phyloP scores from a whole-genome alignment of 73 alveolate genomes.

The Paramecium primaurelia region DNA sequence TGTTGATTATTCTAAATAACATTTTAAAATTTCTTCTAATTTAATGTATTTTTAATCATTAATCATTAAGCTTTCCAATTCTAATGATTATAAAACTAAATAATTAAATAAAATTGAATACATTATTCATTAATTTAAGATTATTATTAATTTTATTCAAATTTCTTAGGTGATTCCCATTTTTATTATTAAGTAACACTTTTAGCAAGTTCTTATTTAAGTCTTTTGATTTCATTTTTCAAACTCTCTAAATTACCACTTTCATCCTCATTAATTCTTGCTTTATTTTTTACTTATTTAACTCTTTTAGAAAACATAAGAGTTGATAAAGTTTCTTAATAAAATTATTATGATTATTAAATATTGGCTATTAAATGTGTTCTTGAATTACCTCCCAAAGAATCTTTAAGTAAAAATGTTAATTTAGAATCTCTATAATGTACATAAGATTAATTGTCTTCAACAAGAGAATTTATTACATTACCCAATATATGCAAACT shows the following conservation, averaged over 20 bases:
- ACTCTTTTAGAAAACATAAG: conserved; percentile 73
- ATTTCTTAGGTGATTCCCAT: conserved; percentile 30
- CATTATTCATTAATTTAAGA: background rate
- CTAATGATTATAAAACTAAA: conserved; percentile 5
- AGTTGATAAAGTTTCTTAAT: conserved; percentile 74
- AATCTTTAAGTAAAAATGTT: conserved; percentile 73
- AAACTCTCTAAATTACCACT: conserved; percentile 61
- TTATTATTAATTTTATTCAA: background rate
- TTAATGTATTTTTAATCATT: conserved; percentile 47
- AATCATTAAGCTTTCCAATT: conserved; percentile 35
- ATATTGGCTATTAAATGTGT: conserved; percentile 75
- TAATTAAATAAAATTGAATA: background rate
- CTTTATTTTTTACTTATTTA: conserved; percentile 70
- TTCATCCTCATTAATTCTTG: conserved; percentile 64
- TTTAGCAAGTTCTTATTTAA: conserved; percentile 46
- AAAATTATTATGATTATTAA: conserved; percentile 58
- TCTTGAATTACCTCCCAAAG: conserved; percentile 71
- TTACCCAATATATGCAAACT: conserved; percentile 91
- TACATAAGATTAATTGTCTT: conserved; percentile 49
- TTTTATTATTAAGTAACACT: background rate
- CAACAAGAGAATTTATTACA: conserved; percentile 73
- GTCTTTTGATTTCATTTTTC: conserved; percentile 61
- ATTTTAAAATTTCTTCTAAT: conserved; percentile 37
- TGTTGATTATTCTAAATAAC: conserved; percentile 60
- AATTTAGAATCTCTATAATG: conserved; percentile 81